Conservation (phyloP, 805 yeast genomes). For the Middelhovenomyces tepae region DNA sequence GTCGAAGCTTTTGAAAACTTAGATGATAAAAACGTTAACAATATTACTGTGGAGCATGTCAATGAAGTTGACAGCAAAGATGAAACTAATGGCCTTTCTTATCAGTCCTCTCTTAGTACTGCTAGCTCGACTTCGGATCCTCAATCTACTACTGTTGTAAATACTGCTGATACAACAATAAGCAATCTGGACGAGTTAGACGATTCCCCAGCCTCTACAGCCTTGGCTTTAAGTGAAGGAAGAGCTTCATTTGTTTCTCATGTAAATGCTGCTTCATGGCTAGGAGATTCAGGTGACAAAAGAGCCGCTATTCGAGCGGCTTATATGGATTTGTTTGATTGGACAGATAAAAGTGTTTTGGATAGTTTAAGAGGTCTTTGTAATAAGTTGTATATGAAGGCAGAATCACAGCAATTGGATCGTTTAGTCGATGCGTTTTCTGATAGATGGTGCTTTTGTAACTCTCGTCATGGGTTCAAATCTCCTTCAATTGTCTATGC, state of each 20-base stretch:
- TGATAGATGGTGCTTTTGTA: slow-evolving; percentile 47
- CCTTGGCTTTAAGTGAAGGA: slow-evolving; percentile 13
- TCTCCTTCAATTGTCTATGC: slow-evolving; percentile 55
- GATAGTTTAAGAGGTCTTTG: slow-evolving; percentile 52
- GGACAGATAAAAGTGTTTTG: slow-evolving; percentile 43
- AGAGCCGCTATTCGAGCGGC: slow-evolving; percentile 12
- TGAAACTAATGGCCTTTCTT: too few relatives aligned
- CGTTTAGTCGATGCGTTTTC: slow-evolving; percentile 64
- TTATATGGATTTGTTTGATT: slow-evolving; percentile 30
- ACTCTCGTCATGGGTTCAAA: slow-evolving; percentile 40
- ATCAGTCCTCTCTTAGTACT: too few relatives aligned
- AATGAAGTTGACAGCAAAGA: too few relatives aligned
- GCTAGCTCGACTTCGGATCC: too few relatives aligned
- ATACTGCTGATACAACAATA: too few relatives aligned
- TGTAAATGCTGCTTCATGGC: slow-evolving; percentile 16
- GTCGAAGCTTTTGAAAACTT: too few relatives aligned
- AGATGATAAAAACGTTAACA: too few relatives aligned
- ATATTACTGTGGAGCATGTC: too few relatives aligned
- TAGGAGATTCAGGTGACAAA: slow-evolving; percentile 16
- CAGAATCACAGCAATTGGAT: slow-evolving; percentile 78
- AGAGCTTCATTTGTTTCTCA: slow-evolving; percentile 10
- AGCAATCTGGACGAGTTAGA: too few relatives aligned
- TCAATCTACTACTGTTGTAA: too few relatives aligned
- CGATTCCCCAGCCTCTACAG: slow-evolving; percentile 2
- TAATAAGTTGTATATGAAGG: slow-evolving; percentile 56